phyloP scores from a whole-genome alignment of 345 rosid species.

The Triadica sebifera region DNA sequence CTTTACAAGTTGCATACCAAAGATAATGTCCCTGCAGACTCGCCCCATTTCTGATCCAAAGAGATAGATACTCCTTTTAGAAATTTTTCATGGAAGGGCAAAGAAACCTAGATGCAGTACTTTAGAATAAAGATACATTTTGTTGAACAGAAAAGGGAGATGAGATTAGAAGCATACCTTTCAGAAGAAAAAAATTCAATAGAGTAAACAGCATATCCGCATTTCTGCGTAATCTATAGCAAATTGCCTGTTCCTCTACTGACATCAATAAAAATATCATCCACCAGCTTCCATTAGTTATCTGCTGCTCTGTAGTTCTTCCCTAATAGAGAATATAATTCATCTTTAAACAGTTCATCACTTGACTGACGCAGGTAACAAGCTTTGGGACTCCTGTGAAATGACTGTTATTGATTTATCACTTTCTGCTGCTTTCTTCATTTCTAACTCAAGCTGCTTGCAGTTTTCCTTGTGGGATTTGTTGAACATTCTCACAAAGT shows the following conservation, averaged over 20 bases:
- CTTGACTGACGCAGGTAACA: constrained; percentile 25
- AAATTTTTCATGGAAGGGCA: neutral
- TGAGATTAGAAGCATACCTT: constrained; percentile 15
- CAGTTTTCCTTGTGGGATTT: constrained; percentile 74
- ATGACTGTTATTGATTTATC: constrained; percentile 40
- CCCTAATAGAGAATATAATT: neutral
- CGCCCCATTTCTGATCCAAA: constrained; percentile 2
- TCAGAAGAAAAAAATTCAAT: neutral
- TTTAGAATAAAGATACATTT: neutral
- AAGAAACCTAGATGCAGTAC: no score
- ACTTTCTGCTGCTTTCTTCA: constrained; percentile 52
- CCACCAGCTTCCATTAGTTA: neutral
- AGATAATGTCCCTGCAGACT: neutral
- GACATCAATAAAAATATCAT: neutral
- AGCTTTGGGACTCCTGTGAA: constrained; percentile 36
- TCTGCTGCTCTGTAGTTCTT: constrained; percentile 5
- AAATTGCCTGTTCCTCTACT: neutral
- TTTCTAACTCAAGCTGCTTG: constrained; percentile 70
- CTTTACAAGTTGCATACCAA: neutral
- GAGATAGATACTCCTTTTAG: neutral
- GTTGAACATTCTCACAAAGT: constrained; percentile 75
- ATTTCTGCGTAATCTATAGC: constrained; percentile 17
- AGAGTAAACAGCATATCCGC: constrained; percentile 12
- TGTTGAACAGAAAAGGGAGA: neutral
- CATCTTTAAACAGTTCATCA: constrained; percentile 13